Evolutionary conservation across 2,329 filamentous ascomycete species (phyloP).

Genomic region (Westerdykella sp.): DNA sequence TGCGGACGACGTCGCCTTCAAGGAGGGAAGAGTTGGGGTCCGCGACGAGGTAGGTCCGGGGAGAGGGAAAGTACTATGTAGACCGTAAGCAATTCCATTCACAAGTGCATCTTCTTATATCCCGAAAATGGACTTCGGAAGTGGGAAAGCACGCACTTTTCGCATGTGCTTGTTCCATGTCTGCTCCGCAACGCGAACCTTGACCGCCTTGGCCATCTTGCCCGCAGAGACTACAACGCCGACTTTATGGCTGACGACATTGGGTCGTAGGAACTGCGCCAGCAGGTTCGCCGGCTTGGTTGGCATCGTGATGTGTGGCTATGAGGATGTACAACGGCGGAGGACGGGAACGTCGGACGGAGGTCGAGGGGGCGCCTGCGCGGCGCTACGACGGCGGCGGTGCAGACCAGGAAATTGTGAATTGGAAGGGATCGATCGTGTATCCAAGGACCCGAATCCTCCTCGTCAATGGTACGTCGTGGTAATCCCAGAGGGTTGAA

Average conservation of each 20-base stretch:
- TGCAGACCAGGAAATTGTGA: background rate
- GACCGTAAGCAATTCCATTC: too few species aligned
- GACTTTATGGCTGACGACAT: slow-evolving; percentile 26
- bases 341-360: slow-evolving; percentile 4
- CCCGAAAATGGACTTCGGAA: too few species aligned
- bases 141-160: slow-evolving; percentile 52
- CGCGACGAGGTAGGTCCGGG: slow-evolving; percentile 64
- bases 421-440: background rate
- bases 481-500: too few species aligned
- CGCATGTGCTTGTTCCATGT: slow-evolving; percentile 67
- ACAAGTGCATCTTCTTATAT: background rate
- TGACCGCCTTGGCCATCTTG: slow-evolving; percentile 71
- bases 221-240: slow-evolving; percentile 74
- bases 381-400: slow-evolving; percentile 5
- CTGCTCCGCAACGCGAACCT: slow-evolving; percentile 64
- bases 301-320: slow-evolving; percentile 12
- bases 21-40: slow-evolving; percentile 69
- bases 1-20: slow-evolving; percentile 68
- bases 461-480: too few species aligned
- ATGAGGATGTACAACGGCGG: slow-evolving; percentile 2
- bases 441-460: too few species aligned
- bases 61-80: slow-evolving; percentile 56
- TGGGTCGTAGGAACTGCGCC: slow-evolving; percentile 20
- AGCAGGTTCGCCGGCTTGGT: slow-evolving; percentile 14
- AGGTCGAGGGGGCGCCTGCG: slow-evolving; percentile 9